Evolutionary conservation across 2,329 filamentous ascomycete genomes (phyloP).

Genomic region (Aspergillus ustus): DNA sequence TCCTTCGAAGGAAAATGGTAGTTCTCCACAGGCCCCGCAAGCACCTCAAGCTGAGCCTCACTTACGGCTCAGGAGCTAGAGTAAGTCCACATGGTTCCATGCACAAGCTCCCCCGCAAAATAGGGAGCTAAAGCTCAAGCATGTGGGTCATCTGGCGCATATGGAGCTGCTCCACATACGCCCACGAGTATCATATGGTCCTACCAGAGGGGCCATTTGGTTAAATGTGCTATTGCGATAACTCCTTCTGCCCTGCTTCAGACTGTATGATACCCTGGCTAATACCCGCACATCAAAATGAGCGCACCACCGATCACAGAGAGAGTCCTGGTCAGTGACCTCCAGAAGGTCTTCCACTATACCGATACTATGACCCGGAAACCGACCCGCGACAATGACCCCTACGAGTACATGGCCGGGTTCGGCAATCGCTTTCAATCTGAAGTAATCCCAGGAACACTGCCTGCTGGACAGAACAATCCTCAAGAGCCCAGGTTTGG

Average conservation of each 20-base stretch:
- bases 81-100: neutral
- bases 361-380: slow-evolving; percentile 35
- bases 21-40: neutral
- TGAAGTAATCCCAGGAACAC: slow-evolving; percentile 38
- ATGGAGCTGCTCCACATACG: slow-evolving; percentile 6
- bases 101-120: neutral
- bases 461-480: slow-evolving; percentile 38
- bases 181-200: neutral
- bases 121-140: neutral
- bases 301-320: slow-evolving; percentile 22
- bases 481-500: slow-evolving; percentile 38
- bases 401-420: slow-evolving; percentile 35
- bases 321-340: slow-evolving; percentile 30
- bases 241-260: neutral
- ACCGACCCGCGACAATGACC: slow-evolving; percentile 35
- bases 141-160: slow-evolving; percentile 1
- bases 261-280: neutral
- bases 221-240: neutral
- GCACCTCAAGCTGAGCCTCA: neutral
- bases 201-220: neutral
- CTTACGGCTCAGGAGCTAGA: no score
- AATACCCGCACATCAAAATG: neutral
- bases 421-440: slow-evolving; percentile 38
- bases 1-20: neutral
- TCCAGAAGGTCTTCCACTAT: slow-evolving; percentile 36